Evolutionary conservation across 2,329 filamentous ascomycete species (phyloP), one percentile per base, ranked within the genome.

Genomic region (Xylaria sp.): DNA sequence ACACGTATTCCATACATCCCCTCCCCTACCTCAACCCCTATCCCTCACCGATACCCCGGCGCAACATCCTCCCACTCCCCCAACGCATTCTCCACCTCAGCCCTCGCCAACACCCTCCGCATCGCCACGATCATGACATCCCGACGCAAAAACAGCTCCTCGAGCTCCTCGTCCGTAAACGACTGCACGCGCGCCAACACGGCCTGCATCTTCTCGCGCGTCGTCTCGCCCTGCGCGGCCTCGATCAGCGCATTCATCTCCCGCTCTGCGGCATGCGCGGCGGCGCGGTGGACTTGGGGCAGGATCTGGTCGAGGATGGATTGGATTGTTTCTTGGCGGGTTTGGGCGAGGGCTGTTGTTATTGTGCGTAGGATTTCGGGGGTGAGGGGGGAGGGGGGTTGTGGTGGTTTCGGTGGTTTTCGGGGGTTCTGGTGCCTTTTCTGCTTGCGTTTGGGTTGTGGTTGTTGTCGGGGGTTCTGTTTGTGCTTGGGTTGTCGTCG

Each of bases 81-180:
- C 35, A 57, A 30, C 1, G 44, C 54, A 2, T 52, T 52, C 9
- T 57, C 44, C 10, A 57, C 8, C 46, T 64, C 55, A 2, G 56
- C 44, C 18, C 47, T 52, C 13, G 10, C 23, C n/a, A 60, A n/a
- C 9, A 61, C 53, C 10, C 54, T 37, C 39, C 19, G 52, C 16
- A 62, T 30, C 8, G 46, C 52, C 8, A 13, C 11, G 1, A 50
- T 18, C 60, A 59, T 64, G 16, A 53, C 49, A 2, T 7, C 3
- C 39, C 37, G 55, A 10, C 58, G 19, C 11, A 57, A 16, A 39
- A 64, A 60, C 16, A 64, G n/a, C 1, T 42, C 54, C 16, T 64
- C 56, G 1, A 62, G 58, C 1, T 37, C 56, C 5, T 51, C 54
- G 1, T 42, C 49, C 1, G 53, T 13, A 5, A 62, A 44, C 2